phyloP scores from a whole-genome alignment of 179 eudicot species.

The Spergularia azorica region DNA sequence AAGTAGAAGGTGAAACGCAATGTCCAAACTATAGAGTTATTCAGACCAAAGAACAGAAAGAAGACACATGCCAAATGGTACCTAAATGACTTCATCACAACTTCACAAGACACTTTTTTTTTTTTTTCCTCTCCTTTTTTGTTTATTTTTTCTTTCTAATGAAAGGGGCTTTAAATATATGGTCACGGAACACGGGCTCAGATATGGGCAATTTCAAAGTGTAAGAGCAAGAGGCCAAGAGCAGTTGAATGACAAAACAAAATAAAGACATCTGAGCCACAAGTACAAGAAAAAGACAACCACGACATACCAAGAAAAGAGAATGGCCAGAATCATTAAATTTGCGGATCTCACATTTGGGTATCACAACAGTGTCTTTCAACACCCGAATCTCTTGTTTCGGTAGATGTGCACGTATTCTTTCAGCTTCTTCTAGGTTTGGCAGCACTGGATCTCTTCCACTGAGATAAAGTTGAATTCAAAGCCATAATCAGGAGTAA shows the following conservation, averaged over 20 bases:
- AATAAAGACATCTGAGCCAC: not conserved
- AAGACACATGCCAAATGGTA: too few species aligned
- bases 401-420: conserved; percentile 51
- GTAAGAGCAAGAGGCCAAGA: too few species aligned
- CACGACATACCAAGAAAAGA: conserved; percentile 58
- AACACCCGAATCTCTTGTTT: conserved; percentile 39
- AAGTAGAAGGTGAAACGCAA: not conserved
- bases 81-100: too few species aligned
- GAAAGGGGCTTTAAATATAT: too few species aligned
- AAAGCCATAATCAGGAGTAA: not conserved
- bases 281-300: conserved; percentile 13
- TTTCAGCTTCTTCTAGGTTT: conserved; percentile 68
- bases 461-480: conserved; percentile 40
- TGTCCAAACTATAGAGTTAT: too few species aligned
- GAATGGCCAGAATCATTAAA: conserved; percentile 64
- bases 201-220: too few species aligned
- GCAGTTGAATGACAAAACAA: too few species aligned
- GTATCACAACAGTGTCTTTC: conserved; percentile 24
- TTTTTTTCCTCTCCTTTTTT: too few species aligned
- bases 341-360: conserved; percentile 62
- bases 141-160: too few species aligned
- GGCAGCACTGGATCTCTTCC: conserved; percentile 71
- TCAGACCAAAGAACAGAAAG: too few species aligned
- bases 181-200: too few species aligned
- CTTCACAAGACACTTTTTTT: too few species aligned